Conservation (phyloP, 2,329 filamentous ascomycete species). For the Ophiostoma sp. region DNA sequence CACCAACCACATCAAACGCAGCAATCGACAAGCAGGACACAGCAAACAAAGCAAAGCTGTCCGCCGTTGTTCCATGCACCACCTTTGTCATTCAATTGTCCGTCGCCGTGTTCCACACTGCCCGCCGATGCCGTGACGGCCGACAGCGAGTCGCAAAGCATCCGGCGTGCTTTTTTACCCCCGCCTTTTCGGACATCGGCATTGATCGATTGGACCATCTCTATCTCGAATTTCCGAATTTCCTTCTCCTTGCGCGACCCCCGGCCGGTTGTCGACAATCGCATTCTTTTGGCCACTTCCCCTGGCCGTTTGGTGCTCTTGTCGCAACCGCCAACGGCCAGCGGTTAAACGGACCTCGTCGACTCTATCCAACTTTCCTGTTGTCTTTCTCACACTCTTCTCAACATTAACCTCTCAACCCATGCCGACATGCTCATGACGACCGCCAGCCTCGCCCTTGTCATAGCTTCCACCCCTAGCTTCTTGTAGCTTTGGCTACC, state of each 20-base stretch:
- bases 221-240: neutral
- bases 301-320: constrained; percentile 5
- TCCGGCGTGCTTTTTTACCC: neutral
- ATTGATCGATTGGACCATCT: neutral
- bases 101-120: neutral
- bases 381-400: neutral
- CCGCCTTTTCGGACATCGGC: constrained; percentile 1
- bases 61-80: neutral
- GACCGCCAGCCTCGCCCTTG: neutral
- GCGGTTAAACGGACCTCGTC: neutral
- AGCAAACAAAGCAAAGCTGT: neutral
- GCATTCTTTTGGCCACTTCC: neutral
- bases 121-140: constrained; percentile 2
- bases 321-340: neutral
- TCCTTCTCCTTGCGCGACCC: neutral
- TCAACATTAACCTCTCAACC: neutral
- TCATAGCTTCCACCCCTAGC: neutral
- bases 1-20: neutral
- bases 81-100: neutral
- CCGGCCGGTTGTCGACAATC: neutral
- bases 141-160: neutral
- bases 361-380: neutral
- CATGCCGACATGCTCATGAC: neutral
- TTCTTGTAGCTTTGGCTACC: neutral
- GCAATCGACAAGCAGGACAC: neutral